Conservation (phyloP, 305 asterid genomes). For the Fraxinus sp. region DNA sequence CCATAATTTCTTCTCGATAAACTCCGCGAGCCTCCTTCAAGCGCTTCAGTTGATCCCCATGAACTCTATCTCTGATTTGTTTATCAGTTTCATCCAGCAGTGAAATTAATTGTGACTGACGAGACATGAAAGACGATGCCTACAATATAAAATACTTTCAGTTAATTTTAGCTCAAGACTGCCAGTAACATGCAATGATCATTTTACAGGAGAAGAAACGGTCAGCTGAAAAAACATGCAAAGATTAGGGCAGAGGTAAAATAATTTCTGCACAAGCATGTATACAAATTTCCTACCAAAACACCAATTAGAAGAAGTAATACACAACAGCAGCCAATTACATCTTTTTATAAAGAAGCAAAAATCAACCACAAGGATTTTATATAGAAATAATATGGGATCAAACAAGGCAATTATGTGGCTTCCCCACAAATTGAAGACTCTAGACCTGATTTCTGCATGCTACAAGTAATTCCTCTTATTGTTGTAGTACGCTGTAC, state of each 20-base stretch:
- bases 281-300: not conserved
- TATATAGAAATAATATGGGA: not conserved
- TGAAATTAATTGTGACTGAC: slow-evolving; percentile 71
- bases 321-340: not conserved
- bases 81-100: slow-evolving; percentile 90
- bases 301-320: not conserved
- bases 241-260: not conserved
- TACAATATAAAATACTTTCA: slow-evolving; percentile 27
- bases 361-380: not conserved
- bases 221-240: not conserved
- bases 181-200: not conserved
- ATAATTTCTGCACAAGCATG: not conserved
- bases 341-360: not conserved
- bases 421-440: not conserved
- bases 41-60: slow-evolving; percentile 72
- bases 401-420: not conserved
- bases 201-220: not conserved
- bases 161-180: not conserved
- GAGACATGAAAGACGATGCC: slow-evolving; percentile 86
- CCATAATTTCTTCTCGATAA: slow-evolving; percentile 83
- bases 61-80: slow-evolving; percentile 66
- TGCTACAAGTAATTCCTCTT: not conserved
- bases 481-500: not conserved
- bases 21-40: slow-evolving; percentile 81
- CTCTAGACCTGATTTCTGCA: not conserved